Evolutionary conservation across 306 rosid genomes (phyloP).

Genomic region (Ammopiptanthus mongolicus): DNA sequence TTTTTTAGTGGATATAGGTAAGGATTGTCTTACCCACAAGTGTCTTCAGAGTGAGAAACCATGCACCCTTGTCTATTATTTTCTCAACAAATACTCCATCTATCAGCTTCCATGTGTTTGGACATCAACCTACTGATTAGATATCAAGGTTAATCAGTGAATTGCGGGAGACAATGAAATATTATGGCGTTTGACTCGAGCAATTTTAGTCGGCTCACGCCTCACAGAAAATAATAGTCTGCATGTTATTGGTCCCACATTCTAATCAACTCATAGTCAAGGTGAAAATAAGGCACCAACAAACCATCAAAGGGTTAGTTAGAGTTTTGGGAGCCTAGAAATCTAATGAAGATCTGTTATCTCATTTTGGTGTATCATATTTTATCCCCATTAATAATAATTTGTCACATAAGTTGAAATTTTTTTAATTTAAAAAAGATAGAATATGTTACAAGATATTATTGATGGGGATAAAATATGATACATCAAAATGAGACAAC

Average conservation of each 20-base stretch:
- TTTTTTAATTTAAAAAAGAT: too few species aligned
- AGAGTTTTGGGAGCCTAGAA: constrained; percentile 19
- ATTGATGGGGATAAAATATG: too few species aligned
- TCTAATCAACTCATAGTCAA: constrained; percentile 31
- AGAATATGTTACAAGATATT: too few species aligned
- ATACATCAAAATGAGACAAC: too few species aligned
- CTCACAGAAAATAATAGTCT: constrained; percentile 13
- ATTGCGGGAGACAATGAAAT: constrained; percentile 34
- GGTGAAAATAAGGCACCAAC: constrained; percentile 40
- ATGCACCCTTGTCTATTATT: not conserved
- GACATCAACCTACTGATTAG: constrained; percentile 35
- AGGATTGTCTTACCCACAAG: constrained; percentile 34
- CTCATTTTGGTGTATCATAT: too few species aligned
- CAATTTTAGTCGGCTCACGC: constrained; percentile 10
- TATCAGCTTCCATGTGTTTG: constrained; percentile 19
- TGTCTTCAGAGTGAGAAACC: constrained; percentile 19
- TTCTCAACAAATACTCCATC: constrained; percentile 14
- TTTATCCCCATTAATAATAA: too few species aligned
- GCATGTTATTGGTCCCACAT: constrained; percentile 40
- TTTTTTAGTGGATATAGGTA: constrained; percentile 29
- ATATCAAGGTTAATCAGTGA: constrained; percentile 17
- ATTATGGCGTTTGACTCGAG: constrained; percentile 35
- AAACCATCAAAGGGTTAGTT: constrained; percentile 35
- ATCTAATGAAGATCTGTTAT: too few species aligned
- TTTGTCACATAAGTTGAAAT: too few species aligned